Evolutionary conservation across 306 rosid genomes (phyloP), one percentile per base, ranked within the genome.

Genomic region (Acacia confusa): DNA sequence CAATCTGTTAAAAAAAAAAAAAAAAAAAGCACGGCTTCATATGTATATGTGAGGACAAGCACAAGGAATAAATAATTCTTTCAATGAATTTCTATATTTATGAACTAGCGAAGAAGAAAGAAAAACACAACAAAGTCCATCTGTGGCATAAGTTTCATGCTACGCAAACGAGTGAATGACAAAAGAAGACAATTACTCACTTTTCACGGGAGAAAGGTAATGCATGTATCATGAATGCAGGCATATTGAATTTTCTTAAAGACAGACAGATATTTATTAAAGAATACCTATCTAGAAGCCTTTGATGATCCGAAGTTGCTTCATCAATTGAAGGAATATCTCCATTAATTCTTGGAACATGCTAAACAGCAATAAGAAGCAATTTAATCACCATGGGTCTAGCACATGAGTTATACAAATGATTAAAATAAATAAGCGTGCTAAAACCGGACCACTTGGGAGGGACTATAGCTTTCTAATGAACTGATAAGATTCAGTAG

Each of bases 301-400:
- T 90, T 81, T 93, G 94, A 86, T 93, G 97, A 84, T 93, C 97
- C 40, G 97, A 91, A 74, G 97, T 90, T 36, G 89, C 97, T 87
- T 90, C 89, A 70, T 93, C 97, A 77, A 77, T 78, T 65, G 97
- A 91, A 64, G 97, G 97, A 87, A 93, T 93, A 84, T 93, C 97
- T 64, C 97, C 97, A 73, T 93, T 93, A 78, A 91, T 93, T 85
- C 88, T 90, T 27, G 97, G 97, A 86, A 93, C 88, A 85, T 91
- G 97, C 97, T 93, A 86, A 64, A 72, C 69, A 83, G 77, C 58
- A 74, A 52, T 74, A 69, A 68, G 72, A 47, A 22, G 61, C 70
- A 72, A 44, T 32, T 65, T 83, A 65, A 83, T 83, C 32, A 52
- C 30, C 38, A 2, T 25, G 28, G 22, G 47, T 79, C 52, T 28